Evolutionary conservation across 176 grass and related monocot genomes (phyloP).

Genomic region (Bromus sterilis): DNA sequence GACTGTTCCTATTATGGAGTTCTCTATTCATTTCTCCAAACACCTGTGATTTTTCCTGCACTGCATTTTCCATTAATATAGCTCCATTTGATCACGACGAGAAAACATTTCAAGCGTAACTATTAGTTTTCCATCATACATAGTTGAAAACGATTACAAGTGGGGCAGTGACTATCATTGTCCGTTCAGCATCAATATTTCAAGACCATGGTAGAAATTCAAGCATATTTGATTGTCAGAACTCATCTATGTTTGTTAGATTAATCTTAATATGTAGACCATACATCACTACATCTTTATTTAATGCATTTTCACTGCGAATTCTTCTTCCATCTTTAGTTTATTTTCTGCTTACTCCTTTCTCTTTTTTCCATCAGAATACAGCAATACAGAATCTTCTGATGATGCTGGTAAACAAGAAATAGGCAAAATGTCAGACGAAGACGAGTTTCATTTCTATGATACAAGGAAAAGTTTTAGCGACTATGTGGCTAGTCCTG

Average conservation of each 20-base stretch:
- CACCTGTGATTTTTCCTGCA: not conserved
- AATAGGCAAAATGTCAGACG: slow-evolving; percentile 51
- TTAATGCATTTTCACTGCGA: not conserved
- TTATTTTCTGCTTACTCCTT: not conserved
- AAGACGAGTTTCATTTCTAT: slow-evolving; percentile 72
- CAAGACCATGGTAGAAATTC: not conserved
- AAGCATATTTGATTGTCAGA: not conserved
- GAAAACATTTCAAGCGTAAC: not conserved
- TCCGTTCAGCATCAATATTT: not conserved
- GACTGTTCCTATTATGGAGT: not conserved
- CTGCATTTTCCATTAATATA: not conserved
- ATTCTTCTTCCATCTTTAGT: not conserved
- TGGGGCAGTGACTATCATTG: not conserved
- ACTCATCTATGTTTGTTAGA: not conserved
- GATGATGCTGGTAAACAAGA: slow-evolving; percentile 88
- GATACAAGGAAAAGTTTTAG: slow-evolving; percentile 82
- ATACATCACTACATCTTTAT: not conserved
- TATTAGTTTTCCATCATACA: not conserved
- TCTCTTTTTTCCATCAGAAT: slow-evolving; percentile 52
- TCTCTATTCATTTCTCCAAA: not conserved
- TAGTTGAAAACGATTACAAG: not conserved
- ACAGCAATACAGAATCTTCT: slow-evolving; percentile 87
- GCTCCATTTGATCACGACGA: not conserved
- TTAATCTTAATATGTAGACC: slow-evolving; percentile 3
- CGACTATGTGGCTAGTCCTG: slow-evolving; percentile 31